Evolutionary conservation across 208 protist genomes (phyloP).

Genomic region (Polymyxa betae): DNA sequence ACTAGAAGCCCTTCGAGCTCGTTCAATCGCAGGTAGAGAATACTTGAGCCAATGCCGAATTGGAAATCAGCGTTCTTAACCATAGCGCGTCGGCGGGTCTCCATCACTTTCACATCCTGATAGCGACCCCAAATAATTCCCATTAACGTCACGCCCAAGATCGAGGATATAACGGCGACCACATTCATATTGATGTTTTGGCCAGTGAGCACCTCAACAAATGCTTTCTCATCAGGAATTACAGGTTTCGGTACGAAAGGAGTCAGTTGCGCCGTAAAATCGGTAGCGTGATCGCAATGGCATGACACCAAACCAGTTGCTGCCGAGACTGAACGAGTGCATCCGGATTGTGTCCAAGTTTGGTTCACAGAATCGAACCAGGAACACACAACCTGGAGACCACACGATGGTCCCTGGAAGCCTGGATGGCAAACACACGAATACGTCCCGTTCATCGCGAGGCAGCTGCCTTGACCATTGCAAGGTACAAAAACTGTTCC

Average conservation of each 20-base stretch:
- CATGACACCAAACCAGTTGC: background rate
- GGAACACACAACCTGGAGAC: conserved; percentile 4
- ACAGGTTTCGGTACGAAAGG: conserved; percentile 22
- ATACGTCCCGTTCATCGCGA: background rate
- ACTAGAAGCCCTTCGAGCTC: background rate
- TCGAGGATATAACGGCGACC: background rate
- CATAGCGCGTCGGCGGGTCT: background rate
- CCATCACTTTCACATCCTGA: background rate
- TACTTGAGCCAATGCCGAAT: background rate
- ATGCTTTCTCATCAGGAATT: background rate
- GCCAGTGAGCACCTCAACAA: background rate
- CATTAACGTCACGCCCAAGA: background rate
- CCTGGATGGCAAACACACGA: background rate
- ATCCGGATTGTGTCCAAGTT: background rate
- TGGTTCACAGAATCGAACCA: background rate
- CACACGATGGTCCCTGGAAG: background rate
- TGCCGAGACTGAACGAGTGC: background rate
- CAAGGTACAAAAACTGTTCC: background rate
- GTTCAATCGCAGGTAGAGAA: conserved; percentile 1
- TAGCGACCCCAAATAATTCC: background rate
- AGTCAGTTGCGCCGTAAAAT: conserved; percentile 22
- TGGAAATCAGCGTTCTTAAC: background rate
- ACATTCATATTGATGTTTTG: background rate
- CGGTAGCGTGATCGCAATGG: conserved; percentile 36
- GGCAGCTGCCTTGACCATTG: background rate